Evolutionary conservation across 2,329 filamentous ascomycete genomes (phyloP).

Genomic region (Monosporascus sp.): DNA sequence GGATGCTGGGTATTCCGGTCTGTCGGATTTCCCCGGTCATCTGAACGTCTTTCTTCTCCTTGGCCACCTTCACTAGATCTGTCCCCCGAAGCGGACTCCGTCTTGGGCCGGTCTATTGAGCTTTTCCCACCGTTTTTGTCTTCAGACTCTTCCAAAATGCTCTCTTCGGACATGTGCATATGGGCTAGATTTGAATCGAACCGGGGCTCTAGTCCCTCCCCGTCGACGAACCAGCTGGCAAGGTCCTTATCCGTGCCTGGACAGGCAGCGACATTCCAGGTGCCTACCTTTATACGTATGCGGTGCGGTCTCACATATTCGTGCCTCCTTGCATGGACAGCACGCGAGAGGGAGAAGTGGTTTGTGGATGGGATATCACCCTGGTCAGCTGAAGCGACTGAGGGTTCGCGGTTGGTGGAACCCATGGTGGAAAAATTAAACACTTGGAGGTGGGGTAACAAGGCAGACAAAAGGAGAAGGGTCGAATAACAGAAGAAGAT

Average conservation of each 20-base stretch:
- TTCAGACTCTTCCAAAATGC: constrained; percentile 24
- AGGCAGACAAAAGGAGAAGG: neutral
- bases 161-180: constrained; percentile 38
- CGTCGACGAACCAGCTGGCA: constrained; percentile 79
- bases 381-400: constrained; percentile 33
- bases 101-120: constrained; percentile 2
- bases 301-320: constrained; percentile 74
- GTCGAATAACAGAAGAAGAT: neutral
- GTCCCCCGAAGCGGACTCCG: neutral
- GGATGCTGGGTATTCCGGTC: constrained; percentile 41
- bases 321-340: constrained; percentile 64
- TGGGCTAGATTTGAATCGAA: constrained; percentile 58
- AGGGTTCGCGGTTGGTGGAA: constrained; percentile 20
- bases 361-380: constrained; percentile 39
- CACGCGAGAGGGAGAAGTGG: constrained; percentile 55
- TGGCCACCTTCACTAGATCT: constrained; percentile 15
- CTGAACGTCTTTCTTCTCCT: constrained; percentile 18
- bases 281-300: constrained; percentile 82
- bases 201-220: constrained; percentile 61
- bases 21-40: neutral
- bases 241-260: constrained; percentile 84
- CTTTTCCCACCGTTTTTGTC: constrained; percentile 5
- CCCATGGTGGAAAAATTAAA: constrained; percentile 15
- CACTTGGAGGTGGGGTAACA: neutral
- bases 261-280: constrained; percentile 89